These are phyloP conservation scores for Nigrospora osmanthi DNA, from an alignment of 2,329 filamentous ascomycete species.

Conservation along the genomic window DNA sequence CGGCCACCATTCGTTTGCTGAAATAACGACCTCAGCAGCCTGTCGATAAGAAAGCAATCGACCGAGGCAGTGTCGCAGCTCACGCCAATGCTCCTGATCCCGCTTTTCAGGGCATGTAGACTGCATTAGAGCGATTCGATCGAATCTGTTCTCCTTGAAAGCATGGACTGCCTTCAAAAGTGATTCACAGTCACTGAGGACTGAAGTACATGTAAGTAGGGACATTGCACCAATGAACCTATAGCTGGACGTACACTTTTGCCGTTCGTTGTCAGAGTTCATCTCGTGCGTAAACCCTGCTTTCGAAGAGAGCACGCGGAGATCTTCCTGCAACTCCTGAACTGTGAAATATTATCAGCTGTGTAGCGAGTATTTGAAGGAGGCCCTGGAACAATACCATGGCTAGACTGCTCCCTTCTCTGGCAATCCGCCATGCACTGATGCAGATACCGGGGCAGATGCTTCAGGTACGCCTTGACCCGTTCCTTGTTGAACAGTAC, in stretches of 20 bases:
- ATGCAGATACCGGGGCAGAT: background rate
- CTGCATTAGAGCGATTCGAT: background rate
- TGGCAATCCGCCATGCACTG: slow-evolving; percentile 1
- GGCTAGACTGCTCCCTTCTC: background rate
- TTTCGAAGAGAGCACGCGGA: background rate
- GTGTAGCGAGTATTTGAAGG: too few relatives aligned
- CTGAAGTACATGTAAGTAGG: background rate
- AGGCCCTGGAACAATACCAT: background rate
- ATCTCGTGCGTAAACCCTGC: slow-evolving; percentile 1
- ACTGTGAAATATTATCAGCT: background rate
- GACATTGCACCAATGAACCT: background rate
- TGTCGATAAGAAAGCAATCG: slow-evolving; percentile 4
- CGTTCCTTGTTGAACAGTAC: background rate
- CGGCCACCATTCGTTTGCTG: slow-evolving; percentile 4
- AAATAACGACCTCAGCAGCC: slow-evolving; percentile 4
- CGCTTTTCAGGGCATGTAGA: background rate
- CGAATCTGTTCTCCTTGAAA: background rate
- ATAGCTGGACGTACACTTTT: background rate
- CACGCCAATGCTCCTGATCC: slow-evolving; percentile 2
- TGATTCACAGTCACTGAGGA: slow-evolving; percentile 2
- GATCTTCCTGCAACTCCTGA: background rate
- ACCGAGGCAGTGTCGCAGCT: slow-evolving; percentile 4
- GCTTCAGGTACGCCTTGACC: slow-evolving; percentile 1
- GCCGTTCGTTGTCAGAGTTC: background rate
- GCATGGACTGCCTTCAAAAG: slow-evolving; percentile 1